Base-by-base conservation (phyloP, 2,329 filamentous ascomycete species). In the Calonectria fujianensis region DNA sequence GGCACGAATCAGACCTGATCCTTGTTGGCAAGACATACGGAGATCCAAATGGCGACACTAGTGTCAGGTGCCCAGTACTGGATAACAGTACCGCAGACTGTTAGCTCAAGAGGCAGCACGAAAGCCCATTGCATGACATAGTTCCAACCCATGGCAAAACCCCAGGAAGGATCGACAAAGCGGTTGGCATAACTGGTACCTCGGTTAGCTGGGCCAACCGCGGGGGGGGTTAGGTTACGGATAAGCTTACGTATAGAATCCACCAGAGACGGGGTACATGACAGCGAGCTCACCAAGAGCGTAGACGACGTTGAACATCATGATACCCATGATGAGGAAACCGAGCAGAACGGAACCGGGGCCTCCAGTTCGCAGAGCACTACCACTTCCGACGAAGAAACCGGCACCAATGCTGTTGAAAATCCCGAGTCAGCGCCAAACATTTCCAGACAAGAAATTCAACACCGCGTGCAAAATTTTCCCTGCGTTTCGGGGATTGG, bases 261-360 rank as follows among this genome's bases (percentile, higher is more conserved):
- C 89, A 76, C 90, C 90, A 4, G 90, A 90, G 29, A 91, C 87
- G 1, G 80, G 80, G 70, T 81, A 81, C 80, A 81, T 81, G 51
- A 81, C 79, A 45, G 80, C 80, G 8, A 81, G 90, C 82, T 92
- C 90, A 70, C 90, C 90, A 27, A 92, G 88, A 68, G 92, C 91
- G 79, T 92, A 91, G 75, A 93, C 88, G 61, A 91, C 90, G 77
- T 91, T 90, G 80, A 91, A 90, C 83, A 92, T 89, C 90, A 92
- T 91, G 78, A 90, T 74, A 80, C 90, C 90, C 72, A 91, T 89
- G 72, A 91, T 90, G 20, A 88, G 73, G 78, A 91, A 92, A 70
- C 88, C 87, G 63, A 89, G 82, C 18, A 89, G 79, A 11, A 89
- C 79, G 61, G 85, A 86, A 2, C 82, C 87, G 32, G 87, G 87